phyloP scores from a whole-genome alignment of 148 eudicot genomes.

The Salicornia ramosissima region DNA sequence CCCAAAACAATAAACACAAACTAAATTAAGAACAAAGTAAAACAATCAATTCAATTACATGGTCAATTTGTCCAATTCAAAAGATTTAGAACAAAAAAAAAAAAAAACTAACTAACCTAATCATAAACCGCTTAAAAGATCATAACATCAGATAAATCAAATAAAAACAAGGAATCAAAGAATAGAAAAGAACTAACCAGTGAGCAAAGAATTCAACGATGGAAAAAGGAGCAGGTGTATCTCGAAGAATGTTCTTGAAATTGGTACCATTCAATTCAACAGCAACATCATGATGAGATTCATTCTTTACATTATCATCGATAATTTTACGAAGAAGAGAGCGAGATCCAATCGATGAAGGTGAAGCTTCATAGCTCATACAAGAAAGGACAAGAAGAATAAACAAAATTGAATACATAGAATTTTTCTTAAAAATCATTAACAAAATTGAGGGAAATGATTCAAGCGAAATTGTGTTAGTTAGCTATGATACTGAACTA shows the following conservation, averaged over 20 bases:
- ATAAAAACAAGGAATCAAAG: neutral
- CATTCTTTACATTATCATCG: constrained; percentile 6
- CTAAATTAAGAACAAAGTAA: too few relatives aligned
- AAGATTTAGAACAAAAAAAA: neutral
- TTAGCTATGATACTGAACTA: neutral
- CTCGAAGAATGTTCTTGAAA: constrained; percentile 57
- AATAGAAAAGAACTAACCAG: constrained; percentile 39
- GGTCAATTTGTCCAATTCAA: too few relatives aligned
- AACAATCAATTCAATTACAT: too few relatives aligned
- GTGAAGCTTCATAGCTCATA: constrained; percentile 20
- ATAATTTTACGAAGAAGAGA: constrained; percentile 48
- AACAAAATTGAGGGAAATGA: neutral
- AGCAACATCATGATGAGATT: constrained; percentile 36
- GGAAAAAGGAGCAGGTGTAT: constrained; percentile 67
- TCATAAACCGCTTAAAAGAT: neutral
- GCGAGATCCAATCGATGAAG: constrained; percentile 47
- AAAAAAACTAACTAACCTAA: neutral
- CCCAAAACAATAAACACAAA: too few relatives aligned
- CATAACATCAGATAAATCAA: neutral
- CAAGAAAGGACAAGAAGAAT: constrained; percentile 22
- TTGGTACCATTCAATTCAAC: constrained; percentile 72
- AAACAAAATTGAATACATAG: constrained; percentile 25
- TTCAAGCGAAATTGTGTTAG: neutral
- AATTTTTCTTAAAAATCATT: neutral
- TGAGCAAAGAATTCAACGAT: constrained; percentile 90